Conservation (phyloP, 1,139 yeast genomes). For the Suhomyces bokatorum region DNA sequence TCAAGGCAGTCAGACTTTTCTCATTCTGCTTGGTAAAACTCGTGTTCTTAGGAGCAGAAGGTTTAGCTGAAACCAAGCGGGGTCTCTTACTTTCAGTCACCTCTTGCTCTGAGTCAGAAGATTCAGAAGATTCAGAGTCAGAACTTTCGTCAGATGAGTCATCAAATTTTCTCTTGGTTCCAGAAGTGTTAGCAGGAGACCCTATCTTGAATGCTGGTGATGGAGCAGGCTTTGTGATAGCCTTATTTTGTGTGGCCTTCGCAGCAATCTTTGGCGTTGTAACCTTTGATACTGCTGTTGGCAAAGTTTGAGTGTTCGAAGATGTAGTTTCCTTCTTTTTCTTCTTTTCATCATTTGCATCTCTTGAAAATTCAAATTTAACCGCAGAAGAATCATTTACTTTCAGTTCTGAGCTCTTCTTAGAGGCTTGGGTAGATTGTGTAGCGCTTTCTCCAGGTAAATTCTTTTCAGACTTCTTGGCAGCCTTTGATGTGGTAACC, state of each 20-base stretch:
- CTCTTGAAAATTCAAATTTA: no score
- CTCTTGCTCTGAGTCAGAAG: conserved; percentile 20
- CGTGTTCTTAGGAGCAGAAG: conserved; percentile 8
- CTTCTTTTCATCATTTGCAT: no score
- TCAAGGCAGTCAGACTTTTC: neutral
- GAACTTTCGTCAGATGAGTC: conserved; percentile 15
- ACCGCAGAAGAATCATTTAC: no score
- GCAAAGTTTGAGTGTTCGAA: neutral
- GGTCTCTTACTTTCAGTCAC: conserved; percentile 14
- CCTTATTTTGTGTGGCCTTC: neutral
- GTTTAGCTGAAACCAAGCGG: conserved; percentile 16
- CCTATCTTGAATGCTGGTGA: neutral
- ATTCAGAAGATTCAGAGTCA: conserved; percentile 12
- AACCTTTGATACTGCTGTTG: neutral
- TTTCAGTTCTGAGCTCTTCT: no score
- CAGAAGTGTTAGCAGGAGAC: neutral
- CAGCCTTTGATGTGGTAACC: no score
- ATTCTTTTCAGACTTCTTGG: no score
- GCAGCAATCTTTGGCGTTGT: neutral
- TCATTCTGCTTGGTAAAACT: neutral
- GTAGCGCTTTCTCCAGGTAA: no score
- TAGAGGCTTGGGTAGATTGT: no score
- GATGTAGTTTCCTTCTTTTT: no score
- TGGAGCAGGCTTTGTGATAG: neutral
- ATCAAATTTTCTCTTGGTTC: conserved; percentile 13